Evolutionary conservation across 148 eudicot species (phyloP), one percentile per base, ranked within the genome.

Genomic region (Spergularia bocconei): DNA sequence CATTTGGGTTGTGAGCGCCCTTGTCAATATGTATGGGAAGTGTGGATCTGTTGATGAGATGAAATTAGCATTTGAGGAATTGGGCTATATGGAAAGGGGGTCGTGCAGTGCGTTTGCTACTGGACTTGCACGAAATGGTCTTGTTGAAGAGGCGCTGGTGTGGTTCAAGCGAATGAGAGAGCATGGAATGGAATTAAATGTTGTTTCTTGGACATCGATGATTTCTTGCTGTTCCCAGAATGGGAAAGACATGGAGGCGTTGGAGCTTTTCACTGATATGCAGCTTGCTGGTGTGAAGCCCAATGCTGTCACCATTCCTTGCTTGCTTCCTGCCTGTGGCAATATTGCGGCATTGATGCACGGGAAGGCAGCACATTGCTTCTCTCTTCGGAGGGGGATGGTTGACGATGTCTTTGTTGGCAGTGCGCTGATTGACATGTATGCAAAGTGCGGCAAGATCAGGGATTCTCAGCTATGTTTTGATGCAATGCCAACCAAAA

Each of bases 121-220:
- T 59, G 89, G 90, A 29, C 75, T 88, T 36, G 79, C 92, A 6
- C 81, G 91, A 14, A 87, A 84, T 75, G 90, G 90, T 78, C 84
- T 87, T 76, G 83, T 79, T 63, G 88, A 88, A 44, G 81, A 84
- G 65, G 92, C 87, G 36, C 44, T 88, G 57, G 63, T 25, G 13
- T 70, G 79, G 63, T 88, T 90, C 79, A 77, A 73, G 57, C 67
- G 50, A 73, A 79, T 88, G 74, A 84, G 79, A 68, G 73, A 64
- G 41, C 82, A 74, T 76, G 82, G 71, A 56, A 64, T 84, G 84
- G 89, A 84, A 41, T 72, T 88, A 75, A 88, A 87, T 70, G 90
- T 90, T 38, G 87, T 90, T 63, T 88, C 95, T 36, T 90, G 95
- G 95, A 90, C 95, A 17, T 90, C 95, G 10, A 81, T 90, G 78